Conservation (phyloP, 306 rosid species). For the Trifolium pratense region DNA sequence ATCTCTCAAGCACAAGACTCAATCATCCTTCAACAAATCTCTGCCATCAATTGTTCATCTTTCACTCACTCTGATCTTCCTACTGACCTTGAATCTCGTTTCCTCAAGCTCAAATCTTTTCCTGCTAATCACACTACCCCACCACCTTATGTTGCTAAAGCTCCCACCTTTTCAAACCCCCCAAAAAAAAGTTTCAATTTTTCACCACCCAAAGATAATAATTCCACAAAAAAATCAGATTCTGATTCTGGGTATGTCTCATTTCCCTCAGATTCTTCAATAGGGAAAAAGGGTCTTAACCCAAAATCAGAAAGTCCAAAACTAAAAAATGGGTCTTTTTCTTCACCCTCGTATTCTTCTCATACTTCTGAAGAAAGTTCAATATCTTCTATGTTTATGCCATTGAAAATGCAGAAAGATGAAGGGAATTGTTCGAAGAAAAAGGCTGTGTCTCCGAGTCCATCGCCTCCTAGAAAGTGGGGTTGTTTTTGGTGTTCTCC, state of each 20-base stretch:
- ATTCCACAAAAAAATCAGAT: constrained; percentile 15
- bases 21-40: constrained; percentile 67
- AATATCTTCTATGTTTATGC: constrained; percentile 46
- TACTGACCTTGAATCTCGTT: constrained; percentile 77
- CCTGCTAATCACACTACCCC: constrained; percentile 45
- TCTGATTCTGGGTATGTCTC: constrained; percentile 39
- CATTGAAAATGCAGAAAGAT: constrained; percentile 29
- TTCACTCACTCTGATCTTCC: constrained; percentile 68
- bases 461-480: constrained; percentile 64
- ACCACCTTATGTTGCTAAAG: constrained; percentile 31
- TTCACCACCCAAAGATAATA: constrained; percentile 43
- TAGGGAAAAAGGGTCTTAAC: constrained; percentile 13
- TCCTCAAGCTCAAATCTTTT: constrained; percentile 76
- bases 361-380: constrained; percentile 51
- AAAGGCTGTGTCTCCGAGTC: constrained; percentile 38
- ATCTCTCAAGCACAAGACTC: constrained; percentile 74
- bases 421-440: neutral
- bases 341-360: constrained; percentile 54
- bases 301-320: constrained; percentile 1
- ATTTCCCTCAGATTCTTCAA: constrained; percentile 28
- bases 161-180: constrained; percentile 8
- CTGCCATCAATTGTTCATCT: constrained; percentile 76
- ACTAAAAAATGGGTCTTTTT: constrained; percentile 42
- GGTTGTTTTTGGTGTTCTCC: constrained; percentile 88
- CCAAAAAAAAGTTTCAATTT: constrained; percentile 21